These are phyloP conservation scores for Ramularia endophylla DNA, from an alignment of 2,329 filamentous ascomycete genomes.

Conservation along the genomic window DNA sequence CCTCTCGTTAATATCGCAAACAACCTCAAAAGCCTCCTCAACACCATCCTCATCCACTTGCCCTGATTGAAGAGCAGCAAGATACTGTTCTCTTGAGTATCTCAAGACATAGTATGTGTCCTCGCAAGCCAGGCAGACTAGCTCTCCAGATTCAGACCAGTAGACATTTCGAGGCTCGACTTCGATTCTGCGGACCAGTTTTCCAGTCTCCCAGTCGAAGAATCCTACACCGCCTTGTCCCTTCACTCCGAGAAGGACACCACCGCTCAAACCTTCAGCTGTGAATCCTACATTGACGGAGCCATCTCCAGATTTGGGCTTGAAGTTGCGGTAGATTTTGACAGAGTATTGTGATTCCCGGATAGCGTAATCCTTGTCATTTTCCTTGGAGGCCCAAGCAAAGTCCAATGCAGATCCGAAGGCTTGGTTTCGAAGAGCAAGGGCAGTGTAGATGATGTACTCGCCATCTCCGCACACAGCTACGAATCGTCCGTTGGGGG, in stretches of 20 bases:
- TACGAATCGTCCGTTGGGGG: constrained; percentile 89
- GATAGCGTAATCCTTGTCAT: constrained; percentile 97
- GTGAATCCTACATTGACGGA: constrained; percentile 86
- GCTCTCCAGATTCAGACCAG: constrained; percentile 95
- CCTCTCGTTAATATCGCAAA: constrained; percentile 92
- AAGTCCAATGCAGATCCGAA: constrained; percentile 96
- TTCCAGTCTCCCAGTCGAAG: constrained; percentile 92
- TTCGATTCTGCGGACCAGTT: constrained; percentile 87
- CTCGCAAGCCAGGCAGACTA: constrained; percentile 88
- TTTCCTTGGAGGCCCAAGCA: constrained; percentile 93
- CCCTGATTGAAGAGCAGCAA: constrained; percentile 74
- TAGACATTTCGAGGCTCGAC: constrained; percentile 68
- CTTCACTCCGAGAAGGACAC: constrained; percentile 86
- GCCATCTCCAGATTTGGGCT: constrained; percentile 72
- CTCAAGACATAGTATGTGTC: constrained; percentile 92
- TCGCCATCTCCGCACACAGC: constrained; percentile 93
- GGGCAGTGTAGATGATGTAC: constrained; percentile 97
- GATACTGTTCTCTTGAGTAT: constrained; percentile 83
- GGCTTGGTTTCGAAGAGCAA: constrained; percentile 95
- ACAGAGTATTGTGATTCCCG: constrained; percentile 90
- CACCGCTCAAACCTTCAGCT: constrained; percentile 83
- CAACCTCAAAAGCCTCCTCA: constrained; percentile 91
- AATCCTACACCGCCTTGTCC: constrained; percentile 92
- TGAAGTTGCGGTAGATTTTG: constrained; percentile 97
- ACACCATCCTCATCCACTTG: constrained; percentile 86